These are phyloP conservation scores for Sanguinoderma infundibulare DNA, from an alignment of 1,284 basidiomycete genomes.

Conservation along the genomic window DNA sequence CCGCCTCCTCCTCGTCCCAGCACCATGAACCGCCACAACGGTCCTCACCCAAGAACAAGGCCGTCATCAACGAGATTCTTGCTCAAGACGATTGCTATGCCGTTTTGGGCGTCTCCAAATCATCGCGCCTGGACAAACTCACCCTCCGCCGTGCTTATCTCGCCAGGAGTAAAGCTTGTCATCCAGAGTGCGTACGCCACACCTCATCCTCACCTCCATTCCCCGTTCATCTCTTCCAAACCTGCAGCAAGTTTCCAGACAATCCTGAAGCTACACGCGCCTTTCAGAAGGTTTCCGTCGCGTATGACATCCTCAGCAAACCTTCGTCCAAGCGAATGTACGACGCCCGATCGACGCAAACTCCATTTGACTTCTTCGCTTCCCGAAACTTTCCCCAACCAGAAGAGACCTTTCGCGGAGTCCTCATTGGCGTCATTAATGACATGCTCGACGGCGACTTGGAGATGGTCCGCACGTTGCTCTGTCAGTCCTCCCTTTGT, in stretches of 20 bases:
- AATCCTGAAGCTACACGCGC: conserved; percentile 79
- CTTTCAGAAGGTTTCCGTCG: conserved; percentile 85
- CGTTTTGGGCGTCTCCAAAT: conserved; percentile 67
- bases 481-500: conserved; percentile 52
- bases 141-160: conserved; percentile 79
- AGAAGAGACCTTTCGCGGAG: conserved; percentile 79
- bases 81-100: conserved; percentile 67
- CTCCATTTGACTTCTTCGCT: conserved; percentile 56
- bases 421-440: conserved; percentile 74
- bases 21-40: too few species aligned
- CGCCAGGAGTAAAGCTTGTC: conserved; percentile 74
- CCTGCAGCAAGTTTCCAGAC: conserved; percentile 79
- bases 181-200: conserved; percentile 72
- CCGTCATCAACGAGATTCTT: conserved; percentile 58
- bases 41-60: conserved; percentile 25
- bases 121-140: conserved; percentile 60
- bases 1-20: conserved; percentile 22
- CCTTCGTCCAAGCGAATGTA: conserved; percentile 72
- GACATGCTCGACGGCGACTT: conserved; percentile 87
- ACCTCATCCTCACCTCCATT: not conserved
- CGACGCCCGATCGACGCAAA: conserved; percentile 57
- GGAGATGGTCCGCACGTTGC: conserved; percentile 75
- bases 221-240: not conserved
- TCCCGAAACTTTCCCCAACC: conserved; percentile 55
- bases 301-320: conserved; percentile 80